phyloP scores from a whole-genome alignment of 352 stramenopile genomes.

The Phytophthora podocarpi region DNA sequence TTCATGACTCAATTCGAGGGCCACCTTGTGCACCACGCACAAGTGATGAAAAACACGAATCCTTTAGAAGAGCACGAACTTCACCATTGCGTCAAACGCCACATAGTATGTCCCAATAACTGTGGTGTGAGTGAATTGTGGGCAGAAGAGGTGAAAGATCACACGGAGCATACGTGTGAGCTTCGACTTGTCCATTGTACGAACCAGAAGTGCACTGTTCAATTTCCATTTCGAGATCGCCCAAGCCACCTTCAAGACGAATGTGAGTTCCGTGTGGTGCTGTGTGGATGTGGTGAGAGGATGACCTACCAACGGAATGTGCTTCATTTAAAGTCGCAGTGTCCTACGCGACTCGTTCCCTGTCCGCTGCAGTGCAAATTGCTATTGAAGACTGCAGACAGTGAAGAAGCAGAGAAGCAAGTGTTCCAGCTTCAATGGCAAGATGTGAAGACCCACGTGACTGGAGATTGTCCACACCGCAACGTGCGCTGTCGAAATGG shows the following conservation, averaged over 20 bases:
- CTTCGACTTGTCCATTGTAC: constrained; percentile 48
- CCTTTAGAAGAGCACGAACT: constrained; percentile 56
- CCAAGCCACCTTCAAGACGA: constrained; percentile 39
- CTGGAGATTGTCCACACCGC: constrained; percentile 48
- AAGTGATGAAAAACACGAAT: constrained; percentile 36
- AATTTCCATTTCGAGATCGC: constrained; percentile 29
- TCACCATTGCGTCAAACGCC: constrained; percentile 51
- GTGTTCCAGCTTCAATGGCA: constrained; percentile 33
- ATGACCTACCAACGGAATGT: constrained; percentile 62
- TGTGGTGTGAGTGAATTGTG: constrained; percentile 34
- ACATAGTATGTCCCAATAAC: constrained; percentile 46
- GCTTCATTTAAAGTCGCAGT: constrained; percentile 45
- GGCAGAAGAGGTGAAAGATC: constrained; percentile 48
- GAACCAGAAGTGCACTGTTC: constrained; percentile 51
- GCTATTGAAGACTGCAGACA: not conserved
- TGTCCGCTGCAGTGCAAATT: constrained; percentile 55
- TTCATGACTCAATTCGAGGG: constrained; percentile 46
- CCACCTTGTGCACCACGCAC: constrained; percentile 30
- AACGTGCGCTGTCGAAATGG: constrained; percentile 75
- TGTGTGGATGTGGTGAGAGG: constrained; percentile 61
- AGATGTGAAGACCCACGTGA: constrained; percentile 57
- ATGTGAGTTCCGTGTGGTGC: constrained; percentile 51
- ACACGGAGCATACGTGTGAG: constrained; percentile 42
- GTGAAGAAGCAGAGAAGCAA: not conserved
- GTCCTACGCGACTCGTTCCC: constrained; percentile 49